Percentiles rank a stretch among this genome's conserved stretches.
phyloP scores from a whole-genome alignment of 2,329 filamentous ascomycete genomes.

The Aspergillus oerlinghausenensis region DNA sequence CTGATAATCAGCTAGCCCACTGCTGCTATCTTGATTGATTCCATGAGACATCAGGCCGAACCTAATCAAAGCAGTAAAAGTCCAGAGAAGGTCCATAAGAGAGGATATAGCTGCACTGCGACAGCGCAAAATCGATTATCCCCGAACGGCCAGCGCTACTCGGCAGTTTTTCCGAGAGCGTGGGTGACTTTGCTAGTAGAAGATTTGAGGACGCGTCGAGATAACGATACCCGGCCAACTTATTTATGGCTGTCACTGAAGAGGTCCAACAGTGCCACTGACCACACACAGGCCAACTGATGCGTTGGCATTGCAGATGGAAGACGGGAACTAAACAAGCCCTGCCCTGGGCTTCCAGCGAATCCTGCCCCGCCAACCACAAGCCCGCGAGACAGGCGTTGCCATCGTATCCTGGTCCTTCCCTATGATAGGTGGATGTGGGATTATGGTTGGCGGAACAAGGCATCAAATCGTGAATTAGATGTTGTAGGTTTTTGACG shows the following conservation, averaged over 20 bases:
- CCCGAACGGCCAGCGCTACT: neutral
- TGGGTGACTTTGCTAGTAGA: neutral
- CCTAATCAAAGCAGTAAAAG: neutral
- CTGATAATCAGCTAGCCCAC: neutral
- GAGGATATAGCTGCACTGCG: neutral
- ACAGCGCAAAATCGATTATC: neutral
- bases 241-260: constrained; percentile 9
- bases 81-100: neutral
- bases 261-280: constrained; percentile 5
- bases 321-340: constrained; percentile 22
- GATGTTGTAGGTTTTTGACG: neutral
- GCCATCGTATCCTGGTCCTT: constrained; percentile 1
- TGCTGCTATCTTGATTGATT: neutral
- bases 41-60: neutral
- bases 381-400: neutral
- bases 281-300: constrained; percentile 26
- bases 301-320: constrained; percentile 28
- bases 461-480: neutral
- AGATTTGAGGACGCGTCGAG: neutral
- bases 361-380: constrained; percentile 16
- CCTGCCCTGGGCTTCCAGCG: constrained; percentile 11
- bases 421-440: constrained; percentile 5
- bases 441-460: neutral
- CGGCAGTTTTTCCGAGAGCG: neutral
- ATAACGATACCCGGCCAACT: neutral